Evolutionary conservation across 2,329 filamentous ascomycete genomes (phyloP), one percentile per base, ranked within the genome.

Genomic region (Aspergillus candidus): DNA sequence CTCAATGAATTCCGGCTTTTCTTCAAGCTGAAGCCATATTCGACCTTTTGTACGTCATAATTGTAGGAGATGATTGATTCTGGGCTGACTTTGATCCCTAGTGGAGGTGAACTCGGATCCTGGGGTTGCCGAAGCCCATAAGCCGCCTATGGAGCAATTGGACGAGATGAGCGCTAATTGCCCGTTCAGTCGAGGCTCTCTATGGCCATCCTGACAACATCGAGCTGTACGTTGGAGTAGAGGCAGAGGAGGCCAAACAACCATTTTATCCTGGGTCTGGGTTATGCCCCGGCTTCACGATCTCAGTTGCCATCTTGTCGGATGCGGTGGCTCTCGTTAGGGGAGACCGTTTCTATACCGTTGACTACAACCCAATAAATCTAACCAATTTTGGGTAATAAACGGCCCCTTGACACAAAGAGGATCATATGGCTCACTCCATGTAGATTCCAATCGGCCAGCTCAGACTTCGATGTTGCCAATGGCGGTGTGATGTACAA

Each of bases 11-110:
- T 43, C 17, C 35, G 44, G 11, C 7, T 4, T 13, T 46, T 43
- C 35, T 47, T 47, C 35, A 43, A 39, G n/a, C 15, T 47, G 31
- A 43, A 47, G 32, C 36, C 40, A 5, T 37, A 47, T 40, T 27
- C 31, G 13, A 47, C 32, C 5, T 47, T 47, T 14, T 12, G 43
- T 45, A 33, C 32, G 43, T 34, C 11, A 6, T 11, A 29, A 7
- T 3, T 4, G 6, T 6, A 5, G 17, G 3, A 22, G n/a, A 18
- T 22, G 11, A n/a, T 35, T 11, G 11, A 11, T 7, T 27, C 5
- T 27, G 8, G 11, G 11, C 43, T 45, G 27, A 45, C 13, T 4
- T 2, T 11, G 2, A 10, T 29, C 5, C 22, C 11, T 17, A 45
- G 40, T 18, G 8, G 44, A 42, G 11, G 40, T 47, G 3, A 47